Evolutionary conservation across 2,329 filamentous ascomycete species (phyloP).

Genomic region (Exophiala bonariae): DNA sequence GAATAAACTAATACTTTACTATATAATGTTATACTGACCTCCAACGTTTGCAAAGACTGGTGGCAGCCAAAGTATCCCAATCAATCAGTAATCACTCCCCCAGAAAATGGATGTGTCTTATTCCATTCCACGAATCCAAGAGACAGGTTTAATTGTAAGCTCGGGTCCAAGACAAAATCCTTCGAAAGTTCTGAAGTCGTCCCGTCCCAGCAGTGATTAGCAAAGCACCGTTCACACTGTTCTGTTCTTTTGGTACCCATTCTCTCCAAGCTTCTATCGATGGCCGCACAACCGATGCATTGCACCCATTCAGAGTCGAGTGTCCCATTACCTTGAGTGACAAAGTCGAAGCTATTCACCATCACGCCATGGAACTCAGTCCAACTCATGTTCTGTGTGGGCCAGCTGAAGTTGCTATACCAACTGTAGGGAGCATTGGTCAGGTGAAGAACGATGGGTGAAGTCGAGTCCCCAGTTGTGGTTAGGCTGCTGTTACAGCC

Average conservation of each 20-base stretch:
- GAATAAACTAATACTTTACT: no score
- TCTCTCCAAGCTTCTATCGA: constrained; percentile 25
- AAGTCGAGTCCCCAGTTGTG: constrained; percentile 5
- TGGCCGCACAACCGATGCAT: constrained; percentile 28
- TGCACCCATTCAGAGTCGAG: constrained; percentile 22
- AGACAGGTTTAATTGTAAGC: constrained; percentile 3
- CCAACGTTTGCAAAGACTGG: no score
- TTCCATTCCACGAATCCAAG: constrained; percentile 14
- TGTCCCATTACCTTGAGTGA: constrained; percentile 28
- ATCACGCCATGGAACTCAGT: neutral
- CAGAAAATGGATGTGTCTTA: constrained; percentile 1
- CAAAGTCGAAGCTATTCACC: constrained; percentile 23
- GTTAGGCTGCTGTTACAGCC: constrained; percentile 26
- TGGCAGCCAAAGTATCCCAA: no score
- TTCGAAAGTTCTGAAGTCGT: constrained; percentile 7
- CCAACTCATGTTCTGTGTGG: no score
- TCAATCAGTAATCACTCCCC: no score
- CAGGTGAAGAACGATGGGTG: constrained; percentile 28
- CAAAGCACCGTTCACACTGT: constrained; percentile 26
- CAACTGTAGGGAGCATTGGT: constrained; percentile 27
- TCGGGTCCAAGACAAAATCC: constrained; percentile 5
- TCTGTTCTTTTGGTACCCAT: constrained; percentile 19
- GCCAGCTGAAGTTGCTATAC: constrained; percentile 19
- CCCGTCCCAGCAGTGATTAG: constrained; percentile 29
- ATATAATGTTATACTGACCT: no score